phyloP scores from a whole-genome alignment of 768 basidiomycete genomes.

The Floccularia luteovirens region DNA sequence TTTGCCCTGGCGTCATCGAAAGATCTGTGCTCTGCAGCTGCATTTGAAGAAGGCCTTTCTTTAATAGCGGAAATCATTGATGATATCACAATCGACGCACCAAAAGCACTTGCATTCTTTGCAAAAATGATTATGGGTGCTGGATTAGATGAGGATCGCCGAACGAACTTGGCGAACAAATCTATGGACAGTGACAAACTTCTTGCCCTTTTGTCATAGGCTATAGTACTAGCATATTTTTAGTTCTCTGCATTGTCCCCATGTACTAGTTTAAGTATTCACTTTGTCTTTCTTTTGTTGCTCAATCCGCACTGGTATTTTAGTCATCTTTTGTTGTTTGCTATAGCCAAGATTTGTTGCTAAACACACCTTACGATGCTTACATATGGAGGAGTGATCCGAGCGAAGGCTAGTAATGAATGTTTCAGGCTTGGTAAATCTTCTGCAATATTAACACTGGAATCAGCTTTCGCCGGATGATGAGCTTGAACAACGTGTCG shows the following conservation, averaged over 20 bases:
- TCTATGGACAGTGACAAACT: slow-evolving; percentile 53
- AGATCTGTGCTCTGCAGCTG: slow-evolving; percentile 45
- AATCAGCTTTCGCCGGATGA: slow-evolving; percentile 10
- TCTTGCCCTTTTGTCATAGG: slow-evolving; percentile 51
- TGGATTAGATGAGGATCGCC: slow-evolving; percentile 53
- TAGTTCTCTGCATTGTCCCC: slow-evolving; percentile 16
- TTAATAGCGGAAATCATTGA: slow-evolving; percentile 72
- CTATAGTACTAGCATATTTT: slow-evolving; percentile 14
- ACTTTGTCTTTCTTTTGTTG: slow-evolving; percentile 10
- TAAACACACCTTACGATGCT: neutral
- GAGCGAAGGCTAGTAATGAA: slow-evolving; percentile 8
- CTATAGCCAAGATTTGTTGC: no score
- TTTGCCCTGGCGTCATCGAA: slow-evolving; percentile 58
- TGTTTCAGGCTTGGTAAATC: neutral
- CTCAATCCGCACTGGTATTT: slow-evolving; percentile 10
- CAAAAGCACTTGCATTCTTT: slow-evolving; percentile 73
- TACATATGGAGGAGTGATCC: neutral
- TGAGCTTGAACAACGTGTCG: slow-evolving; percentile 9
- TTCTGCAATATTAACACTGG: neutral
- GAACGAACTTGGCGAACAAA: slow-evolving; percentile 51
- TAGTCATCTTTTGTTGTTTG: slow-evolving; percentile 10
- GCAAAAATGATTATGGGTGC: slow-evolving; percentile 69
- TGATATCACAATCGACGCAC: slow-evolving; percentile 86
- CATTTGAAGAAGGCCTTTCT: slow-evolving; percentile 71
- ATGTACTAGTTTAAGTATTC: slow-evolving; percentile 16